A percentile compares a stretch with the other conserved stretches of the same genome.
Conservation (phyloP, 345 rosid species). For the Erucastrum elatum region DNA sequence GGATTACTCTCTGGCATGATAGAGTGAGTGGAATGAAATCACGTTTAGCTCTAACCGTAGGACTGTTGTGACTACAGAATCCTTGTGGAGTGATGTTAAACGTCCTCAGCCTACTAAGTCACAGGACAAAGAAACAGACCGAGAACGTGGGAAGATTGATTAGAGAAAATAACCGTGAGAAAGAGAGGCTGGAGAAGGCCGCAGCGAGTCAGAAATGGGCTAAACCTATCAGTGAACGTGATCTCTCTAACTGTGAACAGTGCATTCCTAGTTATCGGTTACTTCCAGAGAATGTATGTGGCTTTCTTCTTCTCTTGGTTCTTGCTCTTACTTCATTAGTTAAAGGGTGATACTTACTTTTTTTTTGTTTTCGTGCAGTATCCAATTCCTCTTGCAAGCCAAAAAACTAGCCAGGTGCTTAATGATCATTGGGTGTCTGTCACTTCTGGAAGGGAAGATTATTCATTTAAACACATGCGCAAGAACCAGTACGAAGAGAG, state of each 20-base stretch:
- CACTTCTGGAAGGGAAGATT: constrained; percentile 99
- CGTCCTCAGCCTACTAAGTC: constrained; percentile 62
- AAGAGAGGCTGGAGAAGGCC: constrained; percentile 73
- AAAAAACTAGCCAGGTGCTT: constrained; percentile 76
- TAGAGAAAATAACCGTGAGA: constrained; percentile 77
- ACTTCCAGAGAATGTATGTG: constrained; percentile 79
- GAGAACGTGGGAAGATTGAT: constrained; percentile 60
- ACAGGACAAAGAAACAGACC: constrained; percentile 74
- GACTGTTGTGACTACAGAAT: constrained; percentile 47
- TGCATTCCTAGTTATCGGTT: constrained; percentile 98
- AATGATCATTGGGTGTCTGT: constrained; percentile 98
- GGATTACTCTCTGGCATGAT: constrained; percentile 73
- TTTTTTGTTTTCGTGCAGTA: constrained; percentile 57
- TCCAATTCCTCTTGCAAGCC: constrained; percentile 76
- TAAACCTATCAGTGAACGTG: constrained; percentile 91
- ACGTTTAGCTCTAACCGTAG: not conserved
- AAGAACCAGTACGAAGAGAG: too few species aligned
- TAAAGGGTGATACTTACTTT: not conserved
- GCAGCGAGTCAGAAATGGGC: constrained; percentile 78
- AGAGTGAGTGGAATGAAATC: not conserved
- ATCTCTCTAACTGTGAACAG: constrained; percentile 89
- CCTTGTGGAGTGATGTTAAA: constrained; percentile 68
- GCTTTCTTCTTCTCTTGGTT: constrained; percentile 11
- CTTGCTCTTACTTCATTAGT: constrained; percentile 20
- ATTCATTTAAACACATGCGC: constrained; percentile 93